phyloP scores from a whole-genome alignment of 257 asterid species.

The Solanum acaule region DNA sequence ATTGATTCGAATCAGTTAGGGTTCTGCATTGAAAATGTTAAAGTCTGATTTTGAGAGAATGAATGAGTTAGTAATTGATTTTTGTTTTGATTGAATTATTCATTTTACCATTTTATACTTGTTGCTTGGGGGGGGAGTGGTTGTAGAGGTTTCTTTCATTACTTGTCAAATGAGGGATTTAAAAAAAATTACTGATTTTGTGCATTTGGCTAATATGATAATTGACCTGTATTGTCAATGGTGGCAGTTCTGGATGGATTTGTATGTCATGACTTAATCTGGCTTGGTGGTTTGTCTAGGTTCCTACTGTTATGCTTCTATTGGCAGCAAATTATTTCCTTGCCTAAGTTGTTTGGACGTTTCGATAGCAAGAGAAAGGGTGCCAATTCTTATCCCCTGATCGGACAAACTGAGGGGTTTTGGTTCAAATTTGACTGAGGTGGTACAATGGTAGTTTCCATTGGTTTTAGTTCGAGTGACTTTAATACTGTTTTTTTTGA shows the following conservation, averaged over 20 bases:
- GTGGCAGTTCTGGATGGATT: background rate
- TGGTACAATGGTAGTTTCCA: background rate
- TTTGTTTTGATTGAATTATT: background rate
- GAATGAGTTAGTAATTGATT: background rate
- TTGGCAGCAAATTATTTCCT: background rate
- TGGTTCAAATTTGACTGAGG: background rate
- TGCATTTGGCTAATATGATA: background rate
- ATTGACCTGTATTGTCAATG: background rate
- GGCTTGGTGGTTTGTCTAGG: background rate
- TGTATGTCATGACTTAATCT: background rate
- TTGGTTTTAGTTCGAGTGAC: background rate
- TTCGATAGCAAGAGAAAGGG: background rate
- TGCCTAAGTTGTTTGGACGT: background rate
- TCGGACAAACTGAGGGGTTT: background rate
- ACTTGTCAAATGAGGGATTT: background rate
- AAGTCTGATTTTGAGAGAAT: background rate
- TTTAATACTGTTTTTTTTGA: background rate
- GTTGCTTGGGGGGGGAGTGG: background rate
- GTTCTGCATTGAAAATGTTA: background rate
- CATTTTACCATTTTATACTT: background rate
- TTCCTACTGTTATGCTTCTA: background rate
- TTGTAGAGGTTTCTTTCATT: background rate
- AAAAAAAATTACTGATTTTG: background rate
- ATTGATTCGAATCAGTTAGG: background rate
- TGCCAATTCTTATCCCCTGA: background rate